A percentile compares a stretch with the other conserved stretches of the same genome.
These are phyloP conservation scores for Umbilicus rupestris DNA, from an alignment of 164 flowering plant genomes.

Conservation along the genomic window DNA sequence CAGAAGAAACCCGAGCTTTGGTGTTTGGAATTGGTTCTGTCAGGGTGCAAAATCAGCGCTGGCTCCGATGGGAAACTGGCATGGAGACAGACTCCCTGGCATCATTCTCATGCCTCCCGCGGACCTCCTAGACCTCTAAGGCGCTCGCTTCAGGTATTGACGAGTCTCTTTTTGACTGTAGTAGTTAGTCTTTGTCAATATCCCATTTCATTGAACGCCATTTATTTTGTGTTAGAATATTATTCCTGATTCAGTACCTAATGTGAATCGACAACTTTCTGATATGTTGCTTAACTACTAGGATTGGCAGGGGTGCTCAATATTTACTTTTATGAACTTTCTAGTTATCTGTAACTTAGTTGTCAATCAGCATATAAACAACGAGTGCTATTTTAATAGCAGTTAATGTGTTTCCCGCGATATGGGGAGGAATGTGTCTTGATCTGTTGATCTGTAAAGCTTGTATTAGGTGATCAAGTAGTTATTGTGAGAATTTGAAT, in stretches of 20 bases:
- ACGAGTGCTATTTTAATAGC: neutral
- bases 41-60: slow-evolving; percentile 85
- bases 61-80: slow-evolving; percentile 90
- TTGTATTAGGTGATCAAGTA: neutral
- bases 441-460: neutral
- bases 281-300: neutral
- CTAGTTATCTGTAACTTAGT: neutral
- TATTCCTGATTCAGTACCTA: neutral
- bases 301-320: neutral
- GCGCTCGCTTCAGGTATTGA: slow-evolving; percentile 68
- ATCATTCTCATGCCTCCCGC: slow-evolving; percentile 80
- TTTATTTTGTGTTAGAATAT: neutral
- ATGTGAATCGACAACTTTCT: neutral
- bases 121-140: slow-evolving; percentile 96
- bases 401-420: neutral
- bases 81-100: slow-evolving; percentile 98
- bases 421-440: neutral
- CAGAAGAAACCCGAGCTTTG: slow-evolving; percentile 83
- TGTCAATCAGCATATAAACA: neutral
- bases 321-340: neutral
- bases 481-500: neutral
- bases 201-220: no score
- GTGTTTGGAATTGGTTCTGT: slow-evolving; percentile 76
- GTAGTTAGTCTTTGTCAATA: neutral
- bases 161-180: neutral